Percentiles rank a stretch among this genome's conserved stretches.
Conservation (phyloP, 352 stramenopile genomes). For the Globisporangium middletonii region DNA sequence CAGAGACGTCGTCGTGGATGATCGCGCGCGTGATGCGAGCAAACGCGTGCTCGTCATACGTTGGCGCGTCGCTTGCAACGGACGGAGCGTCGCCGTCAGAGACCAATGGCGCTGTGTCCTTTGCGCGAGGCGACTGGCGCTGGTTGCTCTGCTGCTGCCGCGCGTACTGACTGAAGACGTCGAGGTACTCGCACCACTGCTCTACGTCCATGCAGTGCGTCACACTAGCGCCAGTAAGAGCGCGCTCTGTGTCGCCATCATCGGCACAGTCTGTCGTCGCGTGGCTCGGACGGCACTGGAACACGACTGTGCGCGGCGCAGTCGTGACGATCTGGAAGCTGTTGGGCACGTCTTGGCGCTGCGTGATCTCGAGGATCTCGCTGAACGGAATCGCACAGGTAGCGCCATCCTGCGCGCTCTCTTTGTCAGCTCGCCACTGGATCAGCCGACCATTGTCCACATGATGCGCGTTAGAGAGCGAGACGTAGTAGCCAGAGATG, state of each 20-base stretch:
- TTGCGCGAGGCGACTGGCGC: slow-evolving; percentile 3
- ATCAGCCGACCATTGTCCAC: not conserved
- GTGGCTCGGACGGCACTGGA: slow-evolving; percentile 28
- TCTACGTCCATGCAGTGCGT: slow-evolving; percentile 14
- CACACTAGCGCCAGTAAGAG: not conserved
- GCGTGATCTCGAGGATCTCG: slow-evolving; percentile 24
- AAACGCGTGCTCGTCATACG: slow-evolving; percentile 10
- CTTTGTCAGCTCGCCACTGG: slow-evolving; percentile 32
- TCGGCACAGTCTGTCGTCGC: not conserved
- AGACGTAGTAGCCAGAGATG: not conserved
- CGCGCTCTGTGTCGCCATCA: slow-evolving; percentile 3
- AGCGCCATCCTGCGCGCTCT: slow-evolving; percentile 8
- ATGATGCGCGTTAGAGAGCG: not conserved
- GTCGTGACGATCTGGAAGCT: slow-evolving; percentile 38
- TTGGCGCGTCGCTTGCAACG: not conserved
- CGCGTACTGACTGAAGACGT: slow-evolving; percentile 38
- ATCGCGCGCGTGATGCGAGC: slow-evolving; percentile 22
- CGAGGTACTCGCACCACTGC: slow-evolving; percentile 49
- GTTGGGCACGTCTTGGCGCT: slow-evolving; percentile 15
- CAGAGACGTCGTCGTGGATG: slow-evolving; percentile 12
- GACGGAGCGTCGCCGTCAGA: not conserved
- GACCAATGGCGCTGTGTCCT: not conserved
- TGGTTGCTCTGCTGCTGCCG: slow-evolving; percentile 15
- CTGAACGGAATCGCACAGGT: slow-evolving; percentile 20
- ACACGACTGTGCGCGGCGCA: slow-evolving; percentile 28